Base-by-base conservation (phyloP, 352 stramenopile species). In the Pythium guiyangense region DNA sequence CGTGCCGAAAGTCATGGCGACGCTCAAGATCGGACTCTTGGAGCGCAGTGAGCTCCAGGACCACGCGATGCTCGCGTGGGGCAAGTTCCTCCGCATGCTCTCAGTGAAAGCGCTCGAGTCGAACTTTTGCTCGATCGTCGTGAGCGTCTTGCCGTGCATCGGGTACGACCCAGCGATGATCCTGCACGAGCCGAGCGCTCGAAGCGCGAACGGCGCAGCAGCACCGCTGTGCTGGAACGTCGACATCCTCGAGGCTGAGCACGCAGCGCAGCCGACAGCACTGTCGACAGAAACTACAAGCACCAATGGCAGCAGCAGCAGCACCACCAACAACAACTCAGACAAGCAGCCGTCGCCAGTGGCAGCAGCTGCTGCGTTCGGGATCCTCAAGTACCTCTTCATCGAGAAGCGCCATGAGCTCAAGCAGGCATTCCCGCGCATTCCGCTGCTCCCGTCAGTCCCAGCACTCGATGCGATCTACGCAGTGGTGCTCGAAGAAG, bases 1-100 rank as follows among this genome's bases (percentile, higher is more conserved):
- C 64, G 74, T 96, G 17, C 86, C 86, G 3, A 96, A 96, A 63
- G 83, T 96, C 39, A 96, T 96, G 86, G 86, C 84, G 25, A 94
- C 84, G 22, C 65, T 96, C 5, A 96, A 96, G 59, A 71, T 91
- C 9, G 83, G 77, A 26, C 59, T 93, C 9, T 64, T 63, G 31
- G 84, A 94, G 44, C 54, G 46, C 22, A 12, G 31, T 12, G 64
- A 73, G 22, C 61, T 94, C 44, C 70, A 83, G 61, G 68, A 76
- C 29, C 58, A 86, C 65, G 78, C 76, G 10, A 86, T 92, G 54
- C 58, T 74, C 27, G 82, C 78, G 2, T 96, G 84, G 84, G 71
- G 60, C n/a, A 86, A 70, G 37, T 96, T 93, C 52, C 50, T 96
- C 47, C 79, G 72, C 15, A 81, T 94, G 69, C 66, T 96, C 3